These are phyloP conservation scores for Colletotrichum sp. DNA, from an alignment of 2,329 filamentous ascomycete species.

Conservation along the genomic window DNA sequence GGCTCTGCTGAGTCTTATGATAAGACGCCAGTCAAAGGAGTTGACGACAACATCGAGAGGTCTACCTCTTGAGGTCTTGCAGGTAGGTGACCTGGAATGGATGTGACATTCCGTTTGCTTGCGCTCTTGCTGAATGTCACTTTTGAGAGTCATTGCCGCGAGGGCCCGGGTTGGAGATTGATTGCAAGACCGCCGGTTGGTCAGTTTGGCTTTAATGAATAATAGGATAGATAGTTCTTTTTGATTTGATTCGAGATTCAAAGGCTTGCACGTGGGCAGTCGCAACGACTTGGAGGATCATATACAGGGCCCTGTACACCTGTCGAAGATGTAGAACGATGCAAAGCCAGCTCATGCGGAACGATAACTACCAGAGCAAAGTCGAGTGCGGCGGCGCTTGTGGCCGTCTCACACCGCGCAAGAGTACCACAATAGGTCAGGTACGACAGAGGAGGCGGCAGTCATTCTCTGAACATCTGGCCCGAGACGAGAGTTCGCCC, in stretches of 20 bases:
- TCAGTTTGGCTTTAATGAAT: background rate
- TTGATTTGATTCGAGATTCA: background rate
- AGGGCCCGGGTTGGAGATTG: background rate
- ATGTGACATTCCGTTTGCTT: background rate
- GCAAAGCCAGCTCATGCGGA: background rate
- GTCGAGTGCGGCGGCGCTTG: background rate
- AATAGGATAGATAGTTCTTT: background rate
- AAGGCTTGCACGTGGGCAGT: background rate
- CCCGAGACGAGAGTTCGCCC: background rate
- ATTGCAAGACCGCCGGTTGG: background rate
- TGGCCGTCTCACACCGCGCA: background rate
- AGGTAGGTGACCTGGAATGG: background rate
- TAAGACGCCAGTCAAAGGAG: background rate
- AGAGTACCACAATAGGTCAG: background rate
- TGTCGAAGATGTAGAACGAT: background rate
- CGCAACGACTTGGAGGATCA: background rate
- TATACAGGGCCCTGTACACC: background rate
- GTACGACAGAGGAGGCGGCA: background rate
- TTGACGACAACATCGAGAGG: background rate
- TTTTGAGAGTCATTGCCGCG: background rate
- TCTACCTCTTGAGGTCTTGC: background rate
- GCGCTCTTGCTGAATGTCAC: background rate
- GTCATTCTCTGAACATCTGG: background rate
- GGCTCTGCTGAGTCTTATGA: background rate
- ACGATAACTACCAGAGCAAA: background rate